Base-by-base conservation (phyloP, 2,329 filamentous ascomycete species). In the Sphaerulina populicola region DNA sequence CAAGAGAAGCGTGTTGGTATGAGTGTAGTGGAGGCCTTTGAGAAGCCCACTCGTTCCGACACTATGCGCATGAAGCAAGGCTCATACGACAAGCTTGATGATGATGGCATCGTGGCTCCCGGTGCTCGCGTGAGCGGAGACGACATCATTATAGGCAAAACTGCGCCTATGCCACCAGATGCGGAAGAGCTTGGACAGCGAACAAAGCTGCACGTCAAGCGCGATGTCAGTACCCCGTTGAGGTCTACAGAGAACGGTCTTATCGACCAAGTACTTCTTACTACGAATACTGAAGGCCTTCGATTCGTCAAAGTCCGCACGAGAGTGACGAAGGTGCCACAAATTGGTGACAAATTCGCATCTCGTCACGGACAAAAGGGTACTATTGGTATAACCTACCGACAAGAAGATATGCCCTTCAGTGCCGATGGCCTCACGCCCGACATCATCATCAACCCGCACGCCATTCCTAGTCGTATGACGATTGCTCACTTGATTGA, bases 401-500 rank as follows among this genome's bases (percentile, higher is more conserved):
- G 91, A 44, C 88, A 94, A 63, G 93, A 98, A 70, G 94, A 98
- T 66, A 98, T 98, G 94, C 94, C 94, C 0, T 98, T 98, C 70
- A 93, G 88, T 2, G 77, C 82, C 35, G 88, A 97, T 68, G 93
- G 94, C 63, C 80, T 98, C 47, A 86, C 85, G 0, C 93, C 94
- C 0, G 94, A 98, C 71, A 78, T 98, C 57, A 96, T 98, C 71
- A 97, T 98, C 77, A 98, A 98, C 71, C 93, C 93, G 1, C 93
- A 98, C 78, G 94, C 93, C 67, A 98, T 98, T 79, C 93, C 93
- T 0, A 98, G 93, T 49, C 93, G 93, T 81, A 98, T 98, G 93
- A 98, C 94, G 2, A 98, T 98, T 82, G 93, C 93, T 63, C 93
- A 98, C 78, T 90, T 98, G 80, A 94, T 98, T 68, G 93, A 98